Base-by-base conservation (phyloP, 1,284 basidiomycete species). In the Ustilago cynodontis region DNA sequence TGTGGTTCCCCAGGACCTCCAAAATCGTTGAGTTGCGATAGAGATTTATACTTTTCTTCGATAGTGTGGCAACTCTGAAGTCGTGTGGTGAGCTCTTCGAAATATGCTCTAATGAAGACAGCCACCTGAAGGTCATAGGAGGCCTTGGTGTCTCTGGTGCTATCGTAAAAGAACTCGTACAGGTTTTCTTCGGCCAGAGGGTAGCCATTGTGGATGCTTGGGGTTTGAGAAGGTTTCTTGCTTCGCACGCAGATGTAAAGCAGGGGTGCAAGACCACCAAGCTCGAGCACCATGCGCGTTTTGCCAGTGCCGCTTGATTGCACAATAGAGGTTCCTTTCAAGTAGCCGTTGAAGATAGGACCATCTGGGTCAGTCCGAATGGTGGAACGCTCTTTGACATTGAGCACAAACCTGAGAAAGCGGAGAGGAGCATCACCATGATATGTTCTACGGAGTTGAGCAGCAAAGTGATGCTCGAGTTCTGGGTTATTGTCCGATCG, bases 301-400 rank as follows among this genome's bases (percentile, higher is more conserved):
- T 71, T 71, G 61, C 68, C 68, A 10, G 52, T 71, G 24, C 68
- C 62, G 62, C 68, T 71, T 16, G 68, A 71, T 28, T 71, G 62
- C 16, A 71, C 53, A 31, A 71, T 65, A 5, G 61, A 28, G 3
- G 59, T 57, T 11, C 59, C 59, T 18, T 35, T 37, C 18, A 39
- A 60, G 43, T 68, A 58, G 14, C 55, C 37, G 7, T 16, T 2
- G 16, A 41, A 41, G 37, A 6, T 41, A 16, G 31, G 31, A 41
- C 1, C 14, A 54, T 16, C 14, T 35, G 20, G 14, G 2, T n/a
- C 16, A 6, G 1, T 41, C 18, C n/a, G n/a, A n/a, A n/a, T 41
- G 14, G 37, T 41, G 16, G 16, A 18, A n/a, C 16, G 28, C 11
- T 50, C 22, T 1, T 33, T 11, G 2, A 29, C 10, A 20, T 2